Percentiles rank a stretch among this genome's conserved stretches.
Conservation (phyloP, 2,329 filamentous ascomycete species). For the Pseudocercospora ulei region DNA sequence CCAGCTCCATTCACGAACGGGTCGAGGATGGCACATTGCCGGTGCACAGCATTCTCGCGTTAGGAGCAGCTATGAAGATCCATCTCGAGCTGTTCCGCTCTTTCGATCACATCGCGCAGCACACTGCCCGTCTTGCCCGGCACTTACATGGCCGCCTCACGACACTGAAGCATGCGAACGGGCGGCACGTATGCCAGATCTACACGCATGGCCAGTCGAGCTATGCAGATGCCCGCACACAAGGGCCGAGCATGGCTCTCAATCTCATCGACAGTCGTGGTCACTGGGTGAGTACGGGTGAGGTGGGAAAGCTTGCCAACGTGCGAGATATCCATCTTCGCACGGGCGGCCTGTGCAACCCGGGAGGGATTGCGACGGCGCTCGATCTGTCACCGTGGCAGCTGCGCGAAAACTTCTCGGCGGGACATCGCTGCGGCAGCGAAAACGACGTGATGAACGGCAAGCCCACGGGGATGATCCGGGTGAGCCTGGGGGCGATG, state of each 20-base stretch:
- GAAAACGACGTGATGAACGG: slow-evolving; percentile 73
- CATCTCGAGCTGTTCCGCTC: slow-evolving; percentile 58
- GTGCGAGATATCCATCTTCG: slow-evolving; percentile 73
- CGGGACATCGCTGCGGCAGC: slow-evolving; percentile 72
- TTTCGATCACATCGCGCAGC: slow-evolving; percentile 58
- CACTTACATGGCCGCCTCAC: slow-evolving; percentile 51
- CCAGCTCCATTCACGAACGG: slow-evolving; percentile 60
- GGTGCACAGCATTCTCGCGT: slow-evolving; percentile 78
- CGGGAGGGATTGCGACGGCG: slow-evolving; percentile 67
- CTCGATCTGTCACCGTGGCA: slow-evolving; percentile 70
- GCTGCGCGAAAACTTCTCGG: slow-evolving; percentile 72
- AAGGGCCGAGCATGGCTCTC: slow-evolving; percentile 73
- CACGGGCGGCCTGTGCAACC: slow-evolving; percentile 85
- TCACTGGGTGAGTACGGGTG: slow-evolving; percentile 67
- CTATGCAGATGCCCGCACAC: slow-evolving; percentile 28
- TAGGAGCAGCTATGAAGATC: slow-evolving; percentile 61
- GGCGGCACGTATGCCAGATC: slow-evolving; percentile 53
- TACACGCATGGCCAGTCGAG: slow-evolving; percentile 40
- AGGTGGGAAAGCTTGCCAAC: slow-evolving; percentile 76
- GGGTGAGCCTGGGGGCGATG: slow-evolving; percentile 83
- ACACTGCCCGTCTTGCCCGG: slow-evolving; percentile 57
- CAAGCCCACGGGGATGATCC: slow-evolving; percentile 78
- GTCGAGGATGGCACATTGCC: slow-evolving; percentile 88
- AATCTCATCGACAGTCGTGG: slow-evolving; percentile 63
- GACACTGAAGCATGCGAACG: slow-evolving; percentile 59